Base-by-base conservation (phyloP, 1,139 yeast species). In the Kodamaea derodonti region DNA sequence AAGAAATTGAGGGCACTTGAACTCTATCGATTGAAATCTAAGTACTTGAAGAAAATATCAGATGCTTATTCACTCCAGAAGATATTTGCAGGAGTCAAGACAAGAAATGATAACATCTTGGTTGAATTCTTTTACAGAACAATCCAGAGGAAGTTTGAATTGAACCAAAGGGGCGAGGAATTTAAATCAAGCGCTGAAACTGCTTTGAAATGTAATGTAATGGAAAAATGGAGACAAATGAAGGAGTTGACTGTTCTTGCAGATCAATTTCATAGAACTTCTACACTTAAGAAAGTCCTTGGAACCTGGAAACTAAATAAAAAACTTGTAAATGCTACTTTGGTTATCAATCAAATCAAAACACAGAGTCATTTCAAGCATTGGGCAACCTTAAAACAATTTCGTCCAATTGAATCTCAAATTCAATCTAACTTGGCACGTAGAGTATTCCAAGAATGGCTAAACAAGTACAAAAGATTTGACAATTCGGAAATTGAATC, bases 1-100 rank as follows among this genome's bases (percentile, higher is more conserved):
- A 30, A 28, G 20, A 32, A 39, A 25, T 32, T 39, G 20, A 14
- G 32, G n/a, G 23, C 34, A 11, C 26, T 37, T 12, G 42, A 39
- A 23, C 9, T 10, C 2, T 16, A 23, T 18, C 16, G 30, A 20
- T 12, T 35, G 9, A 30, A 29, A 12, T 7, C 24, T 3, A 50
- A 46, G 27, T 46, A 36, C 17, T 42, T 56, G 20, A 25, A 29
- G 1, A 39, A 30, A n/a, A 55, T 60, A 60, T 32, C 20, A 15
- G 30, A 33, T 11, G 29, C 38, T 3, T 29, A 31, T 16, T n/a
- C 30, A 3, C 38, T 48, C 12, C 34, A 34, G 4, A 20, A 9
- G 4, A 31, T 38, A 2, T 32, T 34, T 4, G 30, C 34, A 2
- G 31, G 32, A 13, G 43, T 47, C n/a, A 41, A 35, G 26, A 11